Conservation (phyloP, 2,329 filamentous ascomycete genomes). For the Fusarium annulatum region DNA sequence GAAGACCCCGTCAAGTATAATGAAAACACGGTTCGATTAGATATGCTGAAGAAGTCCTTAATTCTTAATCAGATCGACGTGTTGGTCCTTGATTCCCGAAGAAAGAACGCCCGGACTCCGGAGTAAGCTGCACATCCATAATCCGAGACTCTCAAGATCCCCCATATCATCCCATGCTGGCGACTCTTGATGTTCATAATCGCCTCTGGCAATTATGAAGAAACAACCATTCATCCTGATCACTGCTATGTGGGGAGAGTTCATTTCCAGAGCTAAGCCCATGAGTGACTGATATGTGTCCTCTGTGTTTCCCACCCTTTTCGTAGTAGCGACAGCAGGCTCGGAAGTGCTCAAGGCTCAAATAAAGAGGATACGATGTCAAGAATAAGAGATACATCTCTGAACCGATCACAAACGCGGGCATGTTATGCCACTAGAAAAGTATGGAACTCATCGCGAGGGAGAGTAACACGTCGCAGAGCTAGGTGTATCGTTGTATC, state of each 20-base stretch:
- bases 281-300: no score
- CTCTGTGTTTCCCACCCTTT: background rate
- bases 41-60: accelerated
- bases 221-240: background rate
- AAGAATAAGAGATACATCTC: background rate
- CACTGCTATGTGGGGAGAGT: accelerated
- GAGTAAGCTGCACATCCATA: background rate
- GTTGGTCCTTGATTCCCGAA: accelerated
- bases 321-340: accelerated
- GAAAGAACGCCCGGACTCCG: accelerated
- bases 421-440: background rate
- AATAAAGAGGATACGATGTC: accelerated
- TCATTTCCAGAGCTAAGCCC: accelerated
- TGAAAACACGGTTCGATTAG: background rate
- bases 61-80: accelerated
- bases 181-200: background rate
- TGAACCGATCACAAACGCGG: accelerated
- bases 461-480: background rate
- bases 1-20: background rate
- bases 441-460: background rate
- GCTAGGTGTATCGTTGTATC: background rate
- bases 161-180: no score
- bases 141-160: background rate
- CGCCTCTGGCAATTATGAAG: background rate
- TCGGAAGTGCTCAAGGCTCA: accelerated